These are phyloP conservation scores for Diaporthe vexans DNA, from an alignment of 2,329 filamentous ascomycete species.

Conservation along the genomic window DNA sequence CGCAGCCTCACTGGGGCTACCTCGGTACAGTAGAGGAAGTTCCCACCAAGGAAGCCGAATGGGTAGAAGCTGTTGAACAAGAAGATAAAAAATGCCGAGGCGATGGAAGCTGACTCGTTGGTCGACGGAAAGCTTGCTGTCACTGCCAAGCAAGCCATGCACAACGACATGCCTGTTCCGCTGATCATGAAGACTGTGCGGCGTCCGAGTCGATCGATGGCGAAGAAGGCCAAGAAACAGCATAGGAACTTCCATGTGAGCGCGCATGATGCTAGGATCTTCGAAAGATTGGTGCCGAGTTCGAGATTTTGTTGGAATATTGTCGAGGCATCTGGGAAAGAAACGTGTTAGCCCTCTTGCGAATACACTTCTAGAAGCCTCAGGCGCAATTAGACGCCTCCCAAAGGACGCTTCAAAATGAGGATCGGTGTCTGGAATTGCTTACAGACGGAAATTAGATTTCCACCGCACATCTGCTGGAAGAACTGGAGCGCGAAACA, in stretches of 20 bases:
- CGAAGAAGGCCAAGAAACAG: slow-evolving; percentile 63
- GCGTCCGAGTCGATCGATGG: slow-evolving; percentile 65
- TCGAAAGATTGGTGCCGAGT: slow-evolving; percentile 53
- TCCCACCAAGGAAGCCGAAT: slow-evolving; percentile 70
- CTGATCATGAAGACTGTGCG: slow-evolving; percentile 66
- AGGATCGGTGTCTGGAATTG: not conserved
- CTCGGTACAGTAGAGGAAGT: slow-evolving; percentile 72
- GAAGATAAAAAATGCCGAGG: slow-evolving; percentile 69
- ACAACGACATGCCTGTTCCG: slow-evolving; percentile 65
- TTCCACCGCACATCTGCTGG: slow-evolving; percentile 59
- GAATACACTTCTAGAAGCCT: slow-evolving; percentile 48
- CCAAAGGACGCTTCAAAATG: not conserved
- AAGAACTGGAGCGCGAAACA: slow-evolving; percentile 64
- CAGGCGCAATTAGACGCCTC: not conserved
- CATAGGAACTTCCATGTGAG: slow-evolving; percentile 70
- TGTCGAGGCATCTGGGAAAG: slow-evolving; percentile 60
- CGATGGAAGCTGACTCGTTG: slow-evolving; percentile 63
- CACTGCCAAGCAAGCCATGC: slow-evolving; percentile 67
- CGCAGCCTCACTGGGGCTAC: slow-evolving; percentile 63
- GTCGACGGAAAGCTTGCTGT: slow-evolving; percentile 62
- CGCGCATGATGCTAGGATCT: slow-evolving; percentile 60
- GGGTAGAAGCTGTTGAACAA: slow-evolving; percentile 73
- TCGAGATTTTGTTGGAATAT: slow-evolving; percentile 58
- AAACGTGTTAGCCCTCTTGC: slow-evolving; percentile 52
- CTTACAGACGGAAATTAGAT: not conserved